A percentile compares a stretch with the other conserved stretches of the same genome.
Conservation (phyloP, 306 rosid genomes). For the Corylus avellana region DNA sequence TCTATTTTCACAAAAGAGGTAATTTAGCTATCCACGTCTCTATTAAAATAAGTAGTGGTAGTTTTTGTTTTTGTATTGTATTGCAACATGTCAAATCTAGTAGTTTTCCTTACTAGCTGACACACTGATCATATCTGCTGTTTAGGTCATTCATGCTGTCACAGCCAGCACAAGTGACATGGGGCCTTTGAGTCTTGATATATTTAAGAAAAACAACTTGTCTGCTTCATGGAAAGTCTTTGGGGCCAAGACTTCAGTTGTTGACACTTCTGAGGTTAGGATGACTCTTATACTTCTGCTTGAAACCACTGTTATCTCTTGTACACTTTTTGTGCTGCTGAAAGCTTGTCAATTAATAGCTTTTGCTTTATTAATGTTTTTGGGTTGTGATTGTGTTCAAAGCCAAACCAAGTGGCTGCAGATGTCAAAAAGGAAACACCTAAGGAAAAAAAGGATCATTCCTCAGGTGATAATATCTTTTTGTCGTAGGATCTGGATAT, state of each 20-base stretch:
- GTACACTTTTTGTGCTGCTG: conserved; percentile 1
- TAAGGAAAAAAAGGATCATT: conserved; percentile 33
- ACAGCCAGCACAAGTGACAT: conserved; percentile 67
- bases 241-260: conserved; percentile 49
- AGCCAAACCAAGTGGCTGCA: conserved; percentile 46
- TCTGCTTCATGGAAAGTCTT: conserved; percentile 75
- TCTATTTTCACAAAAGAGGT: conserved; percentile 80
- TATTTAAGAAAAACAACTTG: conserved; percentile 67
- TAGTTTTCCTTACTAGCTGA: conserved; percentile 18
- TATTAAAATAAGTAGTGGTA: conserved; percentile 17
- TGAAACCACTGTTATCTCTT: neutral
- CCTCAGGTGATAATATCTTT: conserved; percentile 51
- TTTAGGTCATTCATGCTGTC: conserved; percentile 82
- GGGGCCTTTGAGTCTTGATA: conserved; percentile 86
- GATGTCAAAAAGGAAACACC: conserved; percentile 47
- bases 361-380: conserved; percentile 11
- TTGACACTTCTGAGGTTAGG: conserved; percentile 56
- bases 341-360: neutral
- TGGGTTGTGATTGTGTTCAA: conserved; percentile 11
- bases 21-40: conserved; percentile 24
- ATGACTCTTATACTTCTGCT: conserved; percentile 34
- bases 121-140: conserved; percentile 34
- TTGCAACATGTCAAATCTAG: too few relatives aligned
- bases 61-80: neutral
- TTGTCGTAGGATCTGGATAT: neutral